A percentile compares a stretch with the other conserved stretches of the same genome.
These are phyloP conservation scores for Theobroma grandiflorum DNA, from an alignment of 441 rosid genomes.

Conservation along the genomic window DNA sequence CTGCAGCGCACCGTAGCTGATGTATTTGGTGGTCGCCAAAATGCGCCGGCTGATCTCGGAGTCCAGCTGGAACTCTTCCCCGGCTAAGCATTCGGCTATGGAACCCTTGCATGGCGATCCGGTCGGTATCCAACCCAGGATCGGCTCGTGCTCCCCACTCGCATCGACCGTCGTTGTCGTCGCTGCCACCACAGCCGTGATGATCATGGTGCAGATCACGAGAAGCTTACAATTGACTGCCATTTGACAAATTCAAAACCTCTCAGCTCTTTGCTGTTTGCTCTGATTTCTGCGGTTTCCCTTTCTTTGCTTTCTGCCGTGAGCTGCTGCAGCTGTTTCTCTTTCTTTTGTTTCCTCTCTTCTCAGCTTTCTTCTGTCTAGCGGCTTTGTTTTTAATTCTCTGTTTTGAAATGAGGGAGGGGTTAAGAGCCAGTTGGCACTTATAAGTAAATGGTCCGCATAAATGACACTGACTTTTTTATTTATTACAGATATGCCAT, in stretches of 20 bases:
- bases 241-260: conserved; percentile 34
- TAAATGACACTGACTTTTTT: conserved; percentile 26
- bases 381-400: background rate
- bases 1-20: conserved; percentile 93
- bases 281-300: background rate
- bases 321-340: background rate
- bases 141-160: conserved; percentile 45
- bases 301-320: background rate
- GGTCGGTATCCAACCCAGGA: conserved; percentile 56
- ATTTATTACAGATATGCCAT: conserved; percentile 48
- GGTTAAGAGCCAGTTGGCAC: conserved; percentile 25
- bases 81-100: conserved; percentile 61
- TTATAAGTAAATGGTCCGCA: conserved; percentile 10
- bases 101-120: conserved; percentile 69
- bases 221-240: conserved; percentile 35
- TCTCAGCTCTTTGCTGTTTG: background rate
- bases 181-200: conserved; percentile 30
- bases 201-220: conserved; percentile 47
- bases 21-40: conserved; percentile 66
- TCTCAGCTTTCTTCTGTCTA: conserved; percentile 7
- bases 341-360: background rate
- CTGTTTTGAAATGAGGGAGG: conserved; percentile 13
- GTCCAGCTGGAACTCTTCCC: conserved; percentile 81
- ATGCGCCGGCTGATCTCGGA: conserved; percentile 83
- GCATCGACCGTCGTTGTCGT: conserved; percentile 45